Evolutionary conservation across 139 green algal species (phyloP).

Genomic region (Ettlia oleoabundans): DNA sequence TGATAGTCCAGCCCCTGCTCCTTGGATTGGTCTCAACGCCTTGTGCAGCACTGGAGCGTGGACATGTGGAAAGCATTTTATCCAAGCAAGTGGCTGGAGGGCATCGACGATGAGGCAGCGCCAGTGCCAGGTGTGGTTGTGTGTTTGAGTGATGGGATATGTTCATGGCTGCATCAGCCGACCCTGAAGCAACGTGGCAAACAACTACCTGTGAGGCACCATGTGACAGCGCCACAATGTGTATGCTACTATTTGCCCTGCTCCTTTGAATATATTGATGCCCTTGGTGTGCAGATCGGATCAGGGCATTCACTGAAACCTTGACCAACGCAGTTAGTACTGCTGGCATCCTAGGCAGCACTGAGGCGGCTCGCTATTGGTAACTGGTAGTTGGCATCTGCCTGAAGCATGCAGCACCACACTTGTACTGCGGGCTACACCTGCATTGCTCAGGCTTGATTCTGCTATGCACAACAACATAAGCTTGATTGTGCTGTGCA

Average conservation of each 20-base stretch:
- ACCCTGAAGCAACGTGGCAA: too few species aligned
- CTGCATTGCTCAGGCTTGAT: not conserved
- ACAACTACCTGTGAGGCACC: too few species aligned
- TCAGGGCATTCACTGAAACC: conserved; percentile 37
- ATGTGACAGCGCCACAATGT: too few species aligned
- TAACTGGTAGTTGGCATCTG: too few species aligned
- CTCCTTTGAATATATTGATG: not conserved
- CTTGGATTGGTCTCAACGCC: not conserved
- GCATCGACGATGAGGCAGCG: not conserved
- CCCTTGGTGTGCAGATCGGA: conserved; percentile 5
- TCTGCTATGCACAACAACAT: too few species aligned
- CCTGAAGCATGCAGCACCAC: too few species aligned
- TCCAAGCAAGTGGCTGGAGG: not conserved
- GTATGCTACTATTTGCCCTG: too few species aligned
- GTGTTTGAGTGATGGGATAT: too few species aligned
- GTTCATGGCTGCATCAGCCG: too few species aligned
- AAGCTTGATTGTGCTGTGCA: not conserved
- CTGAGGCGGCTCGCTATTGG: conserved; percentile 33
- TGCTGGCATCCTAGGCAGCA: conserved; percentile 17
- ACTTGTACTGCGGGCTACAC: not conserved
- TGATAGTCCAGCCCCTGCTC: not conserved
- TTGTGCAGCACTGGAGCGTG: conserved; percentile 22
- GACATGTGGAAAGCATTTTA: conserved; percentile 13
- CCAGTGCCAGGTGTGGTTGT: too few species aligned
- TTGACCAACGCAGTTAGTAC: conserved; percentile 17